phyloP scores from a whole-genome alignment of 2,329 filamentous ascomycete genomes.

The Rachicladosporium sp. region DNA sequence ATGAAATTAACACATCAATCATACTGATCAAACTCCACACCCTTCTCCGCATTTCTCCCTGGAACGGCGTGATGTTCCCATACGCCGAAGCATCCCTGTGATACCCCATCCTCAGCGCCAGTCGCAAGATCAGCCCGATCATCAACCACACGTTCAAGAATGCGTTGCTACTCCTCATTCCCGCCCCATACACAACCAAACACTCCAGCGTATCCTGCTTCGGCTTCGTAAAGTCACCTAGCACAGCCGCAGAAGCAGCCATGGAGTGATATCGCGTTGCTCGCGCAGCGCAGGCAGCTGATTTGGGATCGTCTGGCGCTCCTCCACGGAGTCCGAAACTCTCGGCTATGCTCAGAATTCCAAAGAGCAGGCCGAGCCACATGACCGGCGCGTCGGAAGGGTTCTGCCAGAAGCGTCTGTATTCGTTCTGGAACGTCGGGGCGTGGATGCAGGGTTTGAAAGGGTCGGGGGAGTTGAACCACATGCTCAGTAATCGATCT shows the following conservation, averaged over 20 bases:
- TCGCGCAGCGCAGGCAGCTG: slow-evolving; percentile 9
- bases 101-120: slow-evolving; percentile 32
- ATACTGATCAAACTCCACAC: slow-evolving; percentile 33
- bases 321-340: slow-evolving; percentile 18
- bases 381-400: slow-evolving; percentile 26
- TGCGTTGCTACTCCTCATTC: slow-evolving; percentile 17
- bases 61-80: slow-evolving; percentile 27
- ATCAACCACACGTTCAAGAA: slow-evolving; percentile 30
- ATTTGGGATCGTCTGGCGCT: slow-evolving; percentile 9
- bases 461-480: slow-evolving; percentile 24
- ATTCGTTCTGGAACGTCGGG: slow-evolving; percentile 28
- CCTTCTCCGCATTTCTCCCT: slow-evolving; percentile 35
- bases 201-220: slow-evolving; percentile 32
- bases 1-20: slow-evolving; percentile 35
- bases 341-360: slow-evolving; percentile 32
- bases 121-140: slow-evolving; percentile 27
- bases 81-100: slow-evolving; percentile 36
- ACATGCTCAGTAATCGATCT: slow-evolving; percentile 20
- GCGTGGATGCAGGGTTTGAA: slow-evolving; percentile 50
- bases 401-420: slow-evolving; percentile 34
- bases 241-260: slow-evolving; percentile 20
- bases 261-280: slow-evolving; percentile 18
- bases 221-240: slow-evolving; percentile 31
- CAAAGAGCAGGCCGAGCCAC: slow-evolving; percentile 38
- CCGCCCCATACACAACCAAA: slow-evolving; percentile 24